These are phyloP conservation scores for Pachysandra terminalis DNA, from an alignment of 164 flowering plant genomes.

Conservation along the genomic window DNA sequence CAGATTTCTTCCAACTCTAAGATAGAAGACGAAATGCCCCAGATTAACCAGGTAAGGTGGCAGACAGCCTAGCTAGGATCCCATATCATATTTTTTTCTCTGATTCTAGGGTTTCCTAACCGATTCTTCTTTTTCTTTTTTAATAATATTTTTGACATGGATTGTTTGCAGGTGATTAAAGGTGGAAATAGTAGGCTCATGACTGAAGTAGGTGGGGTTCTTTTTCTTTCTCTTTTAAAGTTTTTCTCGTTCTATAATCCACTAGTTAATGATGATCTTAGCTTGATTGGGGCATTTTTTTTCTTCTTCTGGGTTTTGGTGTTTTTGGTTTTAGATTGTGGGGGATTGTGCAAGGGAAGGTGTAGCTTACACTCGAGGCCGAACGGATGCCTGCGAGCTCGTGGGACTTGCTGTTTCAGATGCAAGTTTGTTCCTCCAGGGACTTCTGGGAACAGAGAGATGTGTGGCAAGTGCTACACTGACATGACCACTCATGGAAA, in stretches of 20 bases:
- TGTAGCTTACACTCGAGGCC: conserved; percentile 41
- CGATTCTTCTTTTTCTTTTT: too few species aligned
- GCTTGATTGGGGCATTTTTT: neutral
- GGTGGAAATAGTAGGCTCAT: conserved; percentile 38
- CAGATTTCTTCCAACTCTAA: neutral
- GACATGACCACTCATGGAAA: conserved; percentile 50
- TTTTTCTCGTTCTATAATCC: too few species aligned
- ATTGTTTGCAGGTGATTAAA: conserved; percentile 19
- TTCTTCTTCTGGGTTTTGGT: too few species aligned
- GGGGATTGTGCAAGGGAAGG: conserved; percentile 29
- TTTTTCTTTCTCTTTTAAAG: too few species aligned
- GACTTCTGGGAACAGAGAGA: conserved; percentile 38
- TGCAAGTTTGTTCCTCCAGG: conserved; percentile 54
- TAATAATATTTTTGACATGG: neutral
- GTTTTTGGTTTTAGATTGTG: conserved; percentile 29
- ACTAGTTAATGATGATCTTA: too few species aligned
- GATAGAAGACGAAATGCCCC: neutral
- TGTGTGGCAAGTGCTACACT: conserved; percentile 43
- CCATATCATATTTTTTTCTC: too few species aligned
- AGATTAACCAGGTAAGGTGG: neutral
- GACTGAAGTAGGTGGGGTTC: conserved; percentile 19
- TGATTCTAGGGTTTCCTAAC: too few species aligned
- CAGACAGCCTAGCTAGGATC: neutral
- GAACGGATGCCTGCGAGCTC: conserved; percentile 41
- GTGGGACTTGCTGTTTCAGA: conserved; percentile 40